Evolutionary conservation across 768 basidiomycete genomes (phyloP).

Genomic region (Mycena galopus): DNA sequence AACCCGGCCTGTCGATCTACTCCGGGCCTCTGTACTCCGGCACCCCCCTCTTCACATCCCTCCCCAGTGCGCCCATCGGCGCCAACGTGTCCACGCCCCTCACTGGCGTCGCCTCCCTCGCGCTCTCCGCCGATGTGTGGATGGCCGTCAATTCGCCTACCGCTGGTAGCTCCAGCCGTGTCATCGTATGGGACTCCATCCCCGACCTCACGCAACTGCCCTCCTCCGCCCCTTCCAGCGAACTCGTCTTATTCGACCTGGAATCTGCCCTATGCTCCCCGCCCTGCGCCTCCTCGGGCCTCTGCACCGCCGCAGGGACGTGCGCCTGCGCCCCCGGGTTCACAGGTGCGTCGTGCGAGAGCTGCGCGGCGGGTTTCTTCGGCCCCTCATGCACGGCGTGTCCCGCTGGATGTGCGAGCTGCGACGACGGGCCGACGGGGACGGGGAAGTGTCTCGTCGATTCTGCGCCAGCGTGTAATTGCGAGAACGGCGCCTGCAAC

Average conservation of each 20-base stretch:
- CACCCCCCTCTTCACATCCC: slow-evolving; percentile 60
- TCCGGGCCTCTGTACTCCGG: slow-evolving; percentile 67
- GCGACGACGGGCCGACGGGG: slow-evolving; percentile 84
- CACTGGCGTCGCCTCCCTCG: slow-evolving; percentile 62
- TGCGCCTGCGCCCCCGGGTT: slow-evolving; percentile 39
- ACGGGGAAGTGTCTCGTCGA: slow-evolving; percentile 76
- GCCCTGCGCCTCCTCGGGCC: slow-evolving; percentile 57
- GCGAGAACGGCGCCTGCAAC: slow-evolving; percentile 82
- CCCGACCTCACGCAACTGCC: slow-evolving; percentile 69
- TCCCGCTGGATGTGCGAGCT: slow-evolving; percentile 71
- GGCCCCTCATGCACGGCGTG: slow-evolving; percentile 71
- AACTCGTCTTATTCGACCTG: slow-evolving; percentile 29
- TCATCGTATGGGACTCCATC: slow-evolving; percentile 75
- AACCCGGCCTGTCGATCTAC: slow-evolving; percentile 69
- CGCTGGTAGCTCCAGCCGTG: slow-evolving; percentile 53
- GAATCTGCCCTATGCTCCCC: slow-evolving; percentile 44
- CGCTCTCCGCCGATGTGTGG: slow-evolving; percentile 70
- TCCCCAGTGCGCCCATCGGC: slow-evolving; percentile 54
- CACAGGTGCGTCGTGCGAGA: slow-evolving; percentile 37
- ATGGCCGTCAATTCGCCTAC: slow-evolving; percentile 57
- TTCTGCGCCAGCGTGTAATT: slow-evolving; percentile 77
- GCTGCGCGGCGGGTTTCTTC: slow-evolving; percentile 57
- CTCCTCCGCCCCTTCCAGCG: slow-evolving; percentile 42
- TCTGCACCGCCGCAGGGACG: slow-evolving; percentile 56
- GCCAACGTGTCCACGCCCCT: slow-evolving; percentile 58